Percentiles rank a stretch among this genome's conserved stretches.
Evolutionary conservation across 768 basidiomycete genomes (phyloP).

Genomic region (Boletus edulis): DNA sequence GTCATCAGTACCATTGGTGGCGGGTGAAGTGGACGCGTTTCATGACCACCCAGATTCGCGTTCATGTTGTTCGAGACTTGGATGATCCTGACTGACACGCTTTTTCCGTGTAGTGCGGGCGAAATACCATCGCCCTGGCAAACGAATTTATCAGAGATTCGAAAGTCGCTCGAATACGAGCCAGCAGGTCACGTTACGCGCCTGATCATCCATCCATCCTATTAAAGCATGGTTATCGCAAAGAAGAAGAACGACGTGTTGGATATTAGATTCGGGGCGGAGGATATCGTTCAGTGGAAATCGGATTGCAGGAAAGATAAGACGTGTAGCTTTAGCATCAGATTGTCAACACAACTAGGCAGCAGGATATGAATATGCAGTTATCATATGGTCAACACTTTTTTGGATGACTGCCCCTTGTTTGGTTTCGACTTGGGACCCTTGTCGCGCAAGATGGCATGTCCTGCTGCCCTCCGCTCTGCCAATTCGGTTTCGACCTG

Average conservation of each 20-base stretch:
- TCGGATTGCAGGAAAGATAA: background rate
- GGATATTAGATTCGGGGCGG: background rate
- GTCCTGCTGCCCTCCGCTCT: slow-evolving; percentile 23
- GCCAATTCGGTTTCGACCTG: slow-evolving; percentile 35
- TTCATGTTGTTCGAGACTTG: no score
- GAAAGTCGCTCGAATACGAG: slow-evolving; percentile 32
- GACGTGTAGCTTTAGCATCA: slow-evolving; percentile 24
- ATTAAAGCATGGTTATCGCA: background rate
- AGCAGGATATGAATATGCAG: background rate
- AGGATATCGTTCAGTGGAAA: no score
- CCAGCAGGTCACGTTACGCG: slow-evolving; percentile 3
- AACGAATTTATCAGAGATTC: slow-evolving; percentile 28
- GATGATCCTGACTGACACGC: background rate
- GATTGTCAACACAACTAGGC: slow-evolving; percentile 2
- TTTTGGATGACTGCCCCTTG: slow-evolving; percentile 9
- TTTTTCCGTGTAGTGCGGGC: slow-evolving; percentile 11
- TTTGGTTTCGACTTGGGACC: background rate
- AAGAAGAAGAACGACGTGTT: background rate
- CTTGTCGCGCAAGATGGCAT: slow-evolving; percentile 24
- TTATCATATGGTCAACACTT: slow-evolving; percentile 4
- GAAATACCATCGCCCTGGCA: slow-evolving; percentile 32
- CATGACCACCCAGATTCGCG: background rate
- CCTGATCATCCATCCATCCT: slow-evolving; percentile 6
- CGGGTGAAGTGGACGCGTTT: background rate
- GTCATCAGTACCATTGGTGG: no score